These are phyloP conservation scores for Lasiosphaeria ovina DNA, from an alignment of 495 filamentous ascomycete species.

Conservation along the genomic window DNA sequence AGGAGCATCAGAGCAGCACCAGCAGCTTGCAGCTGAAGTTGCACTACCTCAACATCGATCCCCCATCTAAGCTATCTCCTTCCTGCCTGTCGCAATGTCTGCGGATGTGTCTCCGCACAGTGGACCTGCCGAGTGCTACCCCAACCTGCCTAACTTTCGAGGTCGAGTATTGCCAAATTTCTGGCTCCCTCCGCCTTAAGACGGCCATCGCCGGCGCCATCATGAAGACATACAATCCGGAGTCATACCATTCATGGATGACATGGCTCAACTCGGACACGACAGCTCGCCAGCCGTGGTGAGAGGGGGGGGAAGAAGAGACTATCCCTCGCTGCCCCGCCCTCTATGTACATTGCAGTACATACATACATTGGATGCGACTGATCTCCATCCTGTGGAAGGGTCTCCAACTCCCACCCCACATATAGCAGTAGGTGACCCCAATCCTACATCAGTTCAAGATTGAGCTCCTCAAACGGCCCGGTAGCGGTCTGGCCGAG, in stretches of 20 bases:
- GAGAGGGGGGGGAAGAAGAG: too few species aligned
- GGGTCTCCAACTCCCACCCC: constrained; percentile 26
- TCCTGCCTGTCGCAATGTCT: not conserved
- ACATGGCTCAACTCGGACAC: too few species aligned
- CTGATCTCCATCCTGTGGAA: constrained; percentile 10
- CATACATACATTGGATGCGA: not conserved
- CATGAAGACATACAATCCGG: not conserved
- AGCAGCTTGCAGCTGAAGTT: not conserved
- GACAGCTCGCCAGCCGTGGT: too few species aligned
- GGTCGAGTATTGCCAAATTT: constrained; percentile 1
- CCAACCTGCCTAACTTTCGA: constrained; percentile 8
- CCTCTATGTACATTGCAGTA: too few species aligned
- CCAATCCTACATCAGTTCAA: constrained; percentile 11
- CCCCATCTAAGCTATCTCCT: not conserved
- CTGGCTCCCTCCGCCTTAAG: not conserved
- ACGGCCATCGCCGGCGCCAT: not conserved
- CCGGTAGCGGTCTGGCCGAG: constrained; percentile 18
- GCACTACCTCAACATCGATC: constrained; percentile 6
- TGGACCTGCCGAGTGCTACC: constrained; percentile 20
- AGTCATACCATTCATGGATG: too few species aligned
- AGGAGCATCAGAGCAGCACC: too few species aligned
- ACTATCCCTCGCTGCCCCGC: too few species aligned
- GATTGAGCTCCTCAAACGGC: constrained; percentile 20
- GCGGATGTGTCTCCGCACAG: constrained; percentile 21
- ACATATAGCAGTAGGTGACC: constrained; percentile 18